phyloP scores from a whole-genome alignment of 257 asterid genomes.

The Lavandula angustifolia region DNA sequence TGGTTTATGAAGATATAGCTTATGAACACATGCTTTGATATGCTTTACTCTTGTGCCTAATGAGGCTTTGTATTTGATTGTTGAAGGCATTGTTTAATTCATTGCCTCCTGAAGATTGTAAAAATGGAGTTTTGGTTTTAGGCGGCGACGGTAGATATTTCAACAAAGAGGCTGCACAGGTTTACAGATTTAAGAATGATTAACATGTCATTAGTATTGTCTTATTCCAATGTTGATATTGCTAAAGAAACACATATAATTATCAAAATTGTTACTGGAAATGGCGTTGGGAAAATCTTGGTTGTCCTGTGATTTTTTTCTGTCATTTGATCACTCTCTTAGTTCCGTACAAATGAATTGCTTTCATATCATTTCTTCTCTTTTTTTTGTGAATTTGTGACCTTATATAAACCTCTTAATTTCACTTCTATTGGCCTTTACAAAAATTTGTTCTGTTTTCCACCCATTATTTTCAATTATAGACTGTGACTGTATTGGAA shows the following conservation, averaged over 20 bases:
- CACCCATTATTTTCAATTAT: not conserved
- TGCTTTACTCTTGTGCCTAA: slow-evolving; percentile 19
- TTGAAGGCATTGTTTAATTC: slow-evolving; percentile 89
- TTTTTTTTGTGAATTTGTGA: not conserved
- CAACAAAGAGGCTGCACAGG: slow-evolving; percentile 96
- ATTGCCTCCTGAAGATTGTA: slow-evolving; percentile 81
- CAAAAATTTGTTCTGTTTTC: not conserved
- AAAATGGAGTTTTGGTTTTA: slow-evolving; percentile 70
- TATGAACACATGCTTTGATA: slow-evolving; percentile 1
- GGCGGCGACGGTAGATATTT: slow-evolving; percentile 98
- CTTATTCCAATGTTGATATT: slow-evolving; percentile 33
- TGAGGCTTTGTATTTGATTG: slow-evolving; percentile 28
- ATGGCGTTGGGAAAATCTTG: slow-evolving; percentile 84
- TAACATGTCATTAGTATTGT: not conserved
- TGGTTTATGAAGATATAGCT: slow-evolving; percentile 23
- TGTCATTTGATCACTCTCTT: not conserved
- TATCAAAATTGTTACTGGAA: slow-evolving; percentile 88
- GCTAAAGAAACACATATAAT: slow-evolving; percentile 63
- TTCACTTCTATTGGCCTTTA: not conserved
- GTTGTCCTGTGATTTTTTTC: slow-evolving; percentile 78
- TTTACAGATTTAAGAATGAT: slow-evolving; percentile 26
- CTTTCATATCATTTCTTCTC: not conserved
- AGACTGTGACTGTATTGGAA: not conserved
- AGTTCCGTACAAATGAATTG: slow-evolving; percentile 20
- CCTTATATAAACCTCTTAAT: not conserved